These are phyloP conservation scores for Didymella pomorum DNA, from an alignment of 2,329 filamentous ascomycete genomes.

Conservation along the genomic window DNA sequence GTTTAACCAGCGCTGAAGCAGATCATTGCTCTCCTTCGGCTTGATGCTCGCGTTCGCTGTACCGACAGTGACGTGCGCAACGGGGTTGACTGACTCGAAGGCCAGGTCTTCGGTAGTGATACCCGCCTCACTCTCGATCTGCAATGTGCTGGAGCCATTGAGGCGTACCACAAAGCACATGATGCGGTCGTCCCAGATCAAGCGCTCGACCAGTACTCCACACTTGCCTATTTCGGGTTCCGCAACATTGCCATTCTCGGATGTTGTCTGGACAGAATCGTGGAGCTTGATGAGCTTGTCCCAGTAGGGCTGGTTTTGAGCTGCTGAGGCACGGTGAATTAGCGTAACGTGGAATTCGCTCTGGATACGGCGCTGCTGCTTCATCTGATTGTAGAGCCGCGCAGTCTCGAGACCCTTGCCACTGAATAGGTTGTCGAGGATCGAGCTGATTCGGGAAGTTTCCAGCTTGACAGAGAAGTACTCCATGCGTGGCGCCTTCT, in stretches of 20 bases:
- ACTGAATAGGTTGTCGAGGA: slow-evolving; percentile 76
- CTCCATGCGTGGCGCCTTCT: slow-evolving; percentile 63
- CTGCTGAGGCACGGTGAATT: slow-evolving; percentile 76
- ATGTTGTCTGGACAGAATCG: slow-evolving; percentile 38
- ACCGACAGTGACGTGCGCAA: slow-evolving; percentile 90
- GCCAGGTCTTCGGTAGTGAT: slow-evolving; percentile 57
- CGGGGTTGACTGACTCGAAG: slow-evolving; percentile 73
- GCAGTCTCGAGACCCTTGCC: slow-evolving; percentile 61
- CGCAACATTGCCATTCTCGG: slow-evolving; percentile 49
- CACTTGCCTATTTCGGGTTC: slow-evolving; percentile 69
- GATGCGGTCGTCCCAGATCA: slow-evolving; percentile 85
- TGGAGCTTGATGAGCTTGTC: slow-evolving; percentile 72
- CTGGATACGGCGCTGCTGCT: slow-evolving; percentile 78
- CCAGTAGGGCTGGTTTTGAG: slow-evolving; percentile 76
- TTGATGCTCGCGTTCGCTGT: slow-evolving; percentile 79
- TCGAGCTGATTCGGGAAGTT: slow-evolving; percentile 58
- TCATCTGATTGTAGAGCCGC: slow-evolving; percentile 78
- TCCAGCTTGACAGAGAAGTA: slow-evolving; percentile 70
- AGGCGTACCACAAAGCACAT: slow-evolving; percentile 88
- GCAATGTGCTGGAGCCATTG: slow-evolving; percentile 38
- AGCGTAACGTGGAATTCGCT: slow-evolving; percentile 92
- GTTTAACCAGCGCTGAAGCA: slow-evolving; percentile 79
- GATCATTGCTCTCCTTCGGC: slow-evolving; percentile 91
- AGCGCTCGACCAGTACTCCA: slow-evolving; percentile 66
- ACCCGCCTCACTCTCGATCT: slow-evolving; percentile 29